Evolutionary conservation across 371 early-diverging fungal species (phyloP).

Genomic region (Rhizopus delemar): DNA sequence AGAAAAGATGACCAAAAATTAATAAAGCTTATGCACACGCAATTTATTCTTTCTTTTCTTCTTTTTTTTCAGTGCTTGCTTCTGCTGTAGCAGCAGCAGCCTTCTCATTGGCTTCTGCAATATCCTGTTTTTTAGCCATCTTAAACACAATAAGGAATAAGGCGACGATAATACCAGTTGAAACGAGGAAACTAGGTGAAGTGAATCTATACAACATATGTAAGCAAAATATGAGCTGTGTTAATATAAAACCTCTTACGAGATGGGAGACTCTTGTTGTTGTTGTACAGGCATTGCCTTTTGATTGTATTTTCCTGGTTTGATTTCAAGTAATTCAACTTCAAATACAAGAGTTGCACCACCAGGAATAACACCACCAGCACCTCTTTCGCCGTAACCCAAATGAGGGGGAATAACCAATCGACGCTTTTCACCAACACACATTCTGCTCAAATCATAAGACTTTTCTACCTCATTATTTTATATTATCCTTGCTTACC

Average conservation of each 20-base stretch:
- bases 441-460: slow-evolving; percentile 60
- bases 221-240: background rate
- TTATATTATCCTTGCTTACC: slow-evolving; percentile 28
- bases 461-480: background rate
- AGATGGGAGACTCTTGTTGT: slow-evolving; percentile 3
- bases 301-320: slow-evolving; percentile 20
- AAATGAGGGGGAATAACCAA: slow-evolving; percentile 72
- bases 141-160: slow-evolving; percentile 24
- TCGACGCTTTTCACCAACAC: slow-evolving; percentile 81
- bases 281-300: background rate
- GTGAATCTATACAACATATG: slow-evolving; percentile 13
- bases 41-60: slow-evolving; percentile 13
- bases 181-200: slow-evolving; percentile 30
- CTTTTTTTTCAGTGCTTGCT: slow-evolving; percentile 1
- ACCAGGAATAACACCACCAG: slow-evolving; percentile 61
- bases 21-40: slow-evolving; percentile 4
- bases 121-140: slow-evolving; percentile 23
- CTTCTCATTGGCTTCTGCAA: slow-evolving; percentile 11
- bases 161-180: slow-evolving; percentile 23
- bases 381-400: slow-evolving; percentile 62
- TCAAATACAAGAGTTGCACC: slow-evolving; percentile 68
- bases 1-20: slow-evolving; percentile 2
- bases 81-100: background rate
- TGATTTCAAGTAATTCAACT: slow-evolving; percentile 64
- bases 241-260: slow-evolving; percentile 8